Evolutionary conservation across 129 eudicot species (phyloP), one percentile per base, ranked within the genome.

Genomic region (Artemisia annua): DNA sequence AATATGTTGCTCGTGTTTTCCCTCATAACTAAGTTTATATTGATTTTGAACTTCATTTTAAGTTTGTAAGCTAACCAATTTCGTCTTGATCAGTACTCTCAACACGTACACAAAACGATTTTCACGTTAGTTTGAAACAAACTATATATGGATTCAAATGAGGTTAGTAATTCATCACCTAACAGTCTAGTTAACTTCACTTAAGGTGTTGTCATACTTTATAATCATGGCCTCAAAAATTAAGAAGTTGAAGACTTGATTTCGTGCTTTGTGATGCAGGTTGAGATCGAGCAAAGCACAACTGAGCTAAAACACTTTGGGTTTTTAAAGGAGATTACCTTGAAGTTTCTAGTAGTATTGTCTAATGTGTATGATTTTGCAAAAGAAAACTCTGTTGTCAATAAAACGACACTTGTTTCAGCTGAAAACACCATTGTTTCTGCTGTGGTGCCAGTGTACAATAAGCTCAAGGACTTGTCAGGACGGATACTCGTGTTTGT

Each of bases 331-430:
- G 18, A 63, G 50, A 35, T 84, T 53, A 72, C 77, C 11, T 13
- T 82, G 55, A 75, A 66, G 73, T 75, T 82, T 22, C 26, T 83
- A 43, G 69, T 85, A 11, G 16, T 77, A 22, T 9, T 82, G 14
- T 73, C 78, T 48, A 78, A 68, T 71, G 59, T 89, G 61, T 91
- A 91, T 67, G 80, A 72, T 39, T 79, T 66, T 43, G 88, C 86
- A 7, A 91, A 88, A 83, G 76, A 79, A 54, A 88, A 83, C 51
- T 85, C 89, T 2, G 89, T 87, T 7, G 55, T 87, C 10, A 48
- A 75, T 56, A 82, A 82, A 76, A 67, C 87, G 8, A 81, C 70
- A 16, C 65, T 88, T 63, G 83, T 48, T 11, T 46, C 75, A 14
- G 87, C 74, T 7, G 97, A 91, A 65, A 80, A 67, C 39, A 75